These are phyloP conservation scores for Cyclaneusma minus DNA, from an alignment of 2,329 filamentous ascomycete genomes.

Conservation along the genomic window DNA sequence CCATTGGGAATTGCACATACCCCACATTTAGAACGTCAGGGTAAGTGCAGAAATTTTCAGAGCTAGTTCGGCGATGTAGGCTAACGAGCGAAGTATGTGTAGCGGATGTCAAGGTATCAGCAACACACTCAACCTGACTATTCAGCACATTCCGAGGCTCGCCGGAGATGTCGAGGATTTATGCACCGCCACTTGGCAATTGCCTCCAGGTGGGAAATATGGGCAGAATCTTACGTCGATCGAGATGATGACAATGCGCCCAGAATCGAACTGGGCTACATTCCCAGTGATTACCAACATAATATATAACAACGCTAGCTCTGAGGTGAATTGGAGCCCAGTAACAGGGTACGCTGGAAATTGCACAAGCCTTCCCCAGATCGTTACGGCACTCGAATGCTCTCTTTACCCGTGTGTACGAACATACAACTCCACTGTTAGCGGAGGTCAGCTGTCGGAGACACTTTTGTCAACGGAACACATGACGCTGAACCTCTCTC, in stretches of 20 bases:
- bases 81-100: slow-evolving; percentile 3
- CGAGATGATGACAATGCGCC: too few relatives aligned
- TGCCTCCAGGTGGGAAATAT: too few relatives aligned
- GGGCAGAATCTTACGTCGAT: too few relatives aligned
- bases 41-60: slow-evolving; percentile 1
- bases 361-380: not conserved
- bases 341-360: not conserved
- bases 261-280: slow-evolving; percentile 1
- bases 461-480: slow-evolving; percentile 1
- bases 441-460: slow-evolving; percentile 1
- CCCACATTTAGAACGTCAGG: not conserved
- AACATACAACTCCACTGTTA: not conserved
- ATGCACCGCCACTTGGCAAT: too few relatives aligned
- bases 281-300: not conserved
- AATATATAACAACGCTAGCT: not conserved
- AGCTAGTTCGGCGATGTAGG: not conserved
- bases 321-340: not conserved
- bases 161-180: not conserved
- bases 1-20: slow-evolving; percentile 9
- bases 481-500: not conserved
- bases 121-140: not conserved
- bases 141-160: not conserved
- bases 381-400: slow-evolving; percentile 1
- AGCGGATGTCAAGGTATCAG: not conserved
- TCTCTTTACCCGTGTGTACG: slow-evolving; percentile 2